Evolutionary conservation across 768 basidiomycete species (phyloP).

Genomic region (Termitomyces sp.): DNA sequence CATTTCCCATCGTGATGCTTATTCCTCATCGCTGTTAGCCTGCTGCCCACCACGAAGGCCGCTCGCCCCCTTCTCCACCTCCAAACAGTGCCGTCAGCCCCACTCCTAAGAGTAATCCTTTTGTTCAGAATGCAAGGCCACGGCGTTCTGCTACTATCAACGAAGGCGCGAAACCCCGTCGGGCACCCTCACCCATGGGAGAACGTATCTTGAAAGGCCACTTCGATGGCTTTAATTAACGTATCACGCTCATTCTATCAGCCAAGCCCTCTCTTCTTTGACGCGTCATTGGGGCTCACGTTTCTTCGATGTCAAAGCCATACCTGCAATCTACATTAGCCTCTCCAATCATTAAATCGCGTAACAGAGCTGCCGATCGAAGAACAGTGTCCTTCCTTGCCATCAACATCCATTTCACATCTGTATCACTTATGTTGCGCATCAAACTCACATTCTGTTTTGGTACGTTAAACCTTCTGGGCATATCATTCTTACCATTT

Average conservation of each 20-base stretch:
- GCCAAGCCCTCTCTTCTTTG: slow-evolving; percentile 5
- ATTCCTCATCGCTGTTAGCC: slow-evolving; percentile 17
- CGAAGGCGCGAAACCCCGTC: slow-evolving; percentile 41
- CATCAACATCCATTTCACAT: background rate
- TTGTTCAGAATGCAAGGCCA: slow-evolving; percentile 28
- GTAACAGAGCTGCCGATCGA: background rate
- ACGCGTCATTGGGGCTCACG: background rate
- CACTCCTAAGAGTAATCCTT: slow-evolving; percentile 21
- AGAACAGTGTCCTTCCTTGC: background rate
- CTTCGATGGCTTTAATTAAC: slow-evolving; percentile 83
- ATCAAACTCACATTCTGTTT: background rate
- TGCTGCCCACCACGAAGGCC: slow-evolving; percentile 22
- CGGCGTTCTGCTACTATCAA: slow-evolving; percentile 62
- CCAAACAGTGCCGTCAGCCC: slow-evolving; percentile 48
- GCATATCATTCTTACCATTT: slow-evolving; percentile 1
- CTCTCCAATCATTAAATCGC: slow-evolving; percentile 11
- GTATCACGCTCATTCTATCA: slow-evolving; percentile 4
- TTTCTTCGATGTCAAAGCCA: slow-evolving; percentile 23
- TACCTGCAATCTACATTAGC: slow-evolving; percentile 34
- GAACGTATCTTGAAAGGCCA: slow-evolving; percentile 89
- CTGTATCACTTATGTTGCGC: slow-evolving; percentile 3
- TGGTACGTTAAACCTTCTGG: slow-evolving; percentile 2
- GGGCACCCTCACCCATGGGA: slow-evolving; percentile 85
- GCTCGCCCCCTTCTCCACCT: slow-evolving; percentile 37
- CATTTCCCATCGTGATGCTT: slow-evolving; percentile 4